Evolutionary conservation across 2,329 filamentous ascomycete species (phyloP).

Genomic region (Zasmidium cellare): DNA sequence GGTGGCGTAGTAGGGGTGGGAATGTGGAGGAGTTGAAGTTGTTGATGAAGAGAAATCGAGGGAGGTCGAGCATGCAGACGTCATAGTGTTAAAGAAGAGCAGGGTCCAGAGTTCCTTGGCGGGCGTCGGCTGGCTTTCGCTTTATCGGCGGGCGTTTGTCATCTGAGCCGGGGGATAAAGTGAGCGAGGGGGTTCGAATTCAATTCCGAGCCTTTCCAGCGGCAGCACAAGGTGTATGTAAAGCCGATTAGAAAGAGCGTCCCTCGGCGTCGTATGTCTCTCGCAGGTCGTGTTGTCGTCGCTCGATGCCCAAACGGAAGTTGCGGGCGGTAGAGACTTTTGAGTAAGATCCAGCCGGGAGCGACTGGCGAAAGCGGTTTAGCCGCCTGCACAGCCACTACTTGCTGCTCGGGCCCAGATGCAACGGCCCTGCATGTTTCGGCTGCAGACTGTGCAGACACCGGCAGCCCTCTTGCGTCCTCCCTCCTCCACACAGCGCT

Average conservation of each 20-base stretch:
- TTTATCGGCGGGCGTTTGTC: too few species aligned
- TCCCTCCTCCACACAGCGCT: not conserved
- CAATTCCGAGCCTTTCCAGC: not conserved
- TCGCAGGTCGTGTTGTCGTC: too few species aligned
- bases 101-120: too few species aligned
- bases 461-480: not conserved
- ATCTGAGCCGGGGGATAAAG: conserved; percentile 1
- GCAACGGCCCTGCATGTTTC: conserved; percentile 4
- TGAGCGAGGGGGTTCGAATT: not conserved
- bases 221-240: too few species aligned
- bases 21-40: not conserved
- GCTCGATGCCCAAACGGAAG: not conserved
- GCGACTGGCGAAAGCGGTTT: not conserved
- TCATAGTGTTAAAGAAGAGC: not conserved
- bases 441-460: not conserved
- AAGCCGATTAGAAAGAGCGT: not conserved
- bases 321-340: conserved; percentile 6
- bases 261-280: not conserved
- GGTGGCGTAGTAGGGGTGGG: not conserved
- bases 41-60: conserved; percentile 2
- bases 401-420: not conserved
- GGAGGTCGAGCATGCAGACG: conserved; percentile 6
- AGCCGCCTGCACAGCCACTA: not conserved
- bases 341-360: not conserved
- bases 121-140: too few species aligned